A percentile compares a stretch with the other conserved stretches of the same genome.
phyloP scores from a whole-genome alignment of 164 flowering plant genomes.

The Vitis labrusca region DNA sequence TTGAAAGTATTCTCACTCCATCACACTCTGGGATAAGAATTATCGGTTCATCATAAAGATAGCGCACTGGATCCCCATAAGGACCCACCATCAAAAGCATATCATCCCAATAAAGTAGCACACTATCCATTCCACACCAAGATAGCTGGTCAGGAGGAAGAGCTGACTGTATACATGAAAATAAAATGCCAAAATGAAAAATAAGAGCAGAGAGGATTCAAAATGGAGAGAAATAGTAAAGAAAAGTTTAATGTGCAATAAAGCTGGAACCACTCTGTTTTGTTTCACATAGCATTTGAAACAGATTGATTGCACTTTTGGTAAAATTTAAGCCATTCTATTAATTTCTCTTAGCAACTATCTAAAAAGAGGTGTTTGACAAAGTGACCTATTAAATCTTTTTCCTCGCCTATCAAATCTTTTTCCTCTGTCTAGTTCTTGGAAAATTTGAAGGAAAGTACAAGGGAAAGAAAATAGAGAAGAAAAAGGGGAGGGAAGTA shows the following conservation, averaged over 20 bases:
- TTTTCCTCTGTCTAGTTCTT: no score
- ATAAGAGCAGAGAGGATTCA: neutral
- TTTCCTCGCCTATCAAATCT: no score
- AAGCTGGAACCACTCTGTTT: neutral
- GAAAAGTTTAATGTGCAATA: neutral
- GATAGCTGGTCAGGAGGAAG: conserved; percentile 94
- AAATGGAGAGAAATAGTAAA: neutral
- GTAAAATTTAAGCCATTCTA: no score
- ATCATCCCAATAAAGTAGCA: conserved; percentile 94
- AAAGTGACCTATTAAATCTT: no score
- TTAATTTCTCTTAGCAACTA: no score
- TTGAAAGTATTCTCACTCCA: conserved; percentile 93
- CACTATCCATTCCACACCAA: conserved; percentile 97
- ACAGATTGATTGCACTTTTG: neutral
- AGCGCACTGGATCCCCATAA: conserved; percentile 72
- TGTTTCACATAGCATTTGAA: neutral
- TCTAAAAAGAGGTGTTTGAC: no score
- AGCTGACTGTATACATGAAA: conserved; percentile 56
- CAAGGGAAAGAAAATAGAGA: no score
- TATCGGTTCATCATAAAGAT: conserved; percentile 88
- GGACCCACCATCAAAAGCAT: conserved; percentile 95
- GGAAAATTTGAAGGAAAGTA: no score
- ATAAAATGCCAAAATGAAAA: conserved; percentile 2
- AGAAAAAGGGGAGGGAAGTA: no score
- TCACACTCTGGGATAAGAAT: conserved; percentile 92